phyloP scores from a whole-genome alignment of 345 rosid species.

The Microthlaspi erraticum region DNA sequence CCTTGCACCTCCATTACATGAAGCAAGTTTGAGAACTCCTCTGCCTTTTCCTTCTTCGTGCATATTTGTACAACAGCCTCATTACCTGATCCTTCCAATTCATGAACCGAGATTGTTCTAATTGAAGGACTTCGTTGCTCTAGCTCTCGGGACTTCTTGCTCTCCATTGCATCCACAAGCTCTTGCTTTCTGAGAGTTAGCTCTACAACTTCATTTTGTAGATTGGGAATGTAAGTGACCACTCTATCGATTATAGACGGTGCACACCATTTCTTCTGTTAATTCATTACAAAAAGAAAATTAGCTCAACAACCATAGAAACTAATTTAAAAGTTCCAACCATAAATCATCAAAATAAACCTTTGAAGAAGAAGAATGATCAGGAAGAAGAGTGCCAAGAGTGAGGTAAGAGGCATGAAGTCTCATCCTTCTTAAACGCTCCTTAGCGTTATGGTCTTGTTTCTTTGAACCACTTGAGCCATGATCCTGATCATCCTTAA shows the following conservation, averaged over 20 bases:
- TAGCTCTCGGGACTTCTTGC: not conserved
- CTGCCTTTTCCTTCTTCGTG: conserved; percentile 23
- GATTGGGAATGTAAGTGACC: conserved; percentile 40
- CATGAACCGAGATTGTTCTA: conserved; percentile 43
- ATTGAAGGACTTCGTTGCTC: conserved; percentile 3
- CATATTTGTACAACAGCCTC: conserved; percentile 44
- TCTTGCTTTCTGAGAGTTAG: conserved; percentile 26
- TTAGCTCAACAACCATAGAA: not conserved
- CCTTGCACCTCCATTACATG: conserved; percentile 41
- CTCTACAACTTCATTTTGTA: conserved; percentile 34
- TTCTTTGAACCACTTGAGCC: conserved; percentile 41
- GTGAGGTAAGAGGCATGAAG: conserved; percentile 47
- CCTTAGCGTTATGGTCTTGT: conserved; percentile 43
- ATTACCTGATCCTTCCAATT: conserved; percentile 18
- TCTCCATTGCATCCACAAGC: conserved; percentile 19
- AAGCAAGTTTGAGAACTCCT: conserved; percentile 37
- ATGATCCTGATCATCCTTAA: not conserved
- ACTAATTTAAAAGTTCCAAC: no score
- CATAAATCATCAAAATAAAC: not conserved
- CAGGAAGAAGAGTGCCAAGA: conserved; percentile 48
- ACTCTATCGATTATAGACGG: conserved; percentile 42
- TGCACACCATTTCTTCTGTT: conserved; percentile 46
- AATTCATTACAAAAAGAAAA: not conserved
- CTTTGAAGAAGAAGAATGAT: conserved; percentile 42
- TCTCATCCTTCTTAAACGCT: conserved; percentile 44